Evolutionary conservation across 2,329 filamentous ascomycete genomes (phyloP).

Genomic region (Diaporthe sp.): DNA sequence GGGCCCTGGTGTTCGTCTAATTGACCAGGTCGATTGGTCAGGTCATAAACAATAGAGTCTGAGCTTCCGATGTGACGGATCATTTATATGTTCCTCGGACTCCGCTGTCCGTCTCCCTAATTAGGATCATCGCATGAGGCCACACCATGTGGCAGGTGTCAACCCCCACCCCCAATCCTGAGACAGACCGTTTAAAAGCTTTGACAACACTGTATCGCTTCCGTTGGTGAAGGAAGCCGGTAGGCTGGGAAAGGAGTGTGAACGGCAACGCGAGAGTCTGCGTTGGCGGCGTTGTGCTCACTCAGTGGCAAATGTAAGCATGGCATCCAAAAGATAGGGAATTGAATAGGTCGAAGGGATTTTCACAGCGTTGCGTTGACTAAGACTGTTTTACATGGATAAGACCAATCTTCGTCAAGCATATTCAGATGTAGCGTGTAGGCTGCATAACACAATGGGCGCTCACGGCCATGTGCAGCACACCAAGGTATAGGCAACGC

Average conservation of each 20-base stretch:
- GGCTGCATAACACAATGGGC: neutral
- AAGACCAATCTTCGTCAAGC: neutral
- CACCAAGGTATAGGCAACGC: neutral
- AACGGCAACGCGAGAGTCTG: neutral
- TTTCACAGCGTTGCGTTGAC: too few species aligned
- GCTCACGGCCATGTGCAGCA: neutral
- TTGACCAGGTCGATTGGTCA: neutral
- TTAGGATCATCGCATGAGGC: slow-evolving; percentile 11
- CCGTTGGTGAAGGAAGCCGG: neutral
- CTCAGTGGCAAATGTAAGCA: neutral
- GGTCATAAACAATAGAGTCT: neutral
- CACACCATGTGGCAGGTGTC: neutral
- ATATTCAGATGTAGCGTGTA: neutral
- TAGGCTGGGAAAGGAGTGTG: neutral
- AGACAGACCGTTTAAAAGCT: neutral
- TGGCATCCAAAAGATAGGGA: neutral
- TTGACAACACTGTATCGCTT: neutral
- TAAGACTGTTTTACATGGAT: neutral
- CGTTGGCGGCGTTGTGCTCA: too few species aligned
- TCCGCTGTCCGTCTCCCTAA: slow-evolving; percentile 11
- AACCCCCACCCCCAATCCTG: neutral
- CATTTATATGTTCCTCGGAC: slow-evolving; percentile 3
- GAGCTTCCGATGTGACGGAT: neutral
- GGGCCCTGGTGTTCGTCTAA: neutral
- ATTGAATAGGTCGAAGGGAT: neutral